Evolutionary conservation across 2,329 filamentous ascomycete species (phyloP).

Genomic region (Pseudocercospora eumusae): DNA sequence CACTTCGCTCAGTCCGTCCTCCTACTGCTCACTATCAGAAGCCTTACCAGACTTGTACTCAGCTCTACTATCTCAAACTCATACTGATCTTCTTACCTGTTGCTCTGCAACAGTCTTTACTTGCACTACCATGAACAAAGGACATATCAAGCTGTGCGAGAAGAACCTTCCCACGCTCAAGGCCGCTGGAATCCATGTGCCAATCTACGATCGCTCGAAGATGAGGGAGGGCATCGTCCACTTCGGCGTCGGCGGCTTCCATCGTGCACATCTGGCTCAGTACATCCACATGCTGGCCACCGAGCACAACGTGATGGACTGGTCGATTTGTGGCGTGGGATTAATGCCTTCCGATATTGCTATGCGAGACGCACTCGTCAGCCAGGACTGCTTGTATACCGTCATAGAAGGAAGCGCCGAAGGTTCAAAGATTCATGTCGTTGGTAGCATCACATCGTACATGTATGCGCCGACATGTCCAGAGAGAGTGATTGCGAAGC

Average conservation of each 20-base stretch:
- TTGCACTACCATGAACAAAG: background rate
- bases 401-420: background rate
- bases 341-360: background rate
- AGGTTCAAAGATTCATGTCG: background rate
- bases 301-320: background rate
- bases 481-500: background rate
- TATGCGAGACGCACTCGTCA: background rate
- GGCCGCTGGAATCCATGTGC: background rate
- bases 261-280: background rate
- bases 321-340: background rate
- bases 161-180: background rate
- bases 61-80: background rate
- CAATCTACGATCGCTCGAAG: background rate
- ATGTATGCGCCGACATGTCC: background rate
- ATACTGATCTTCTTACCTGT: background rate
- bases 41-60: background rate
- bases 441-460: background rate
- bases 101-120: background rate
- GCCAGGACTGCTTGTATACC: background rate
- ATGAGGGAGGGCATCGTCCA: background rate
- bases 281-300: background rate
- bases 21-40: background rate
- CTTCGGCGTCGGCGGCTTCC: background rate
- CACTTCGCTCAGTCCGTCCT: background rate
- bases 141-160: background rate